These are phyloP conservation scores for Didymella segeticola DNA, from an alignment of 2,329 filamentous ascomycete species.

Conservation along the genomic window DNA sequence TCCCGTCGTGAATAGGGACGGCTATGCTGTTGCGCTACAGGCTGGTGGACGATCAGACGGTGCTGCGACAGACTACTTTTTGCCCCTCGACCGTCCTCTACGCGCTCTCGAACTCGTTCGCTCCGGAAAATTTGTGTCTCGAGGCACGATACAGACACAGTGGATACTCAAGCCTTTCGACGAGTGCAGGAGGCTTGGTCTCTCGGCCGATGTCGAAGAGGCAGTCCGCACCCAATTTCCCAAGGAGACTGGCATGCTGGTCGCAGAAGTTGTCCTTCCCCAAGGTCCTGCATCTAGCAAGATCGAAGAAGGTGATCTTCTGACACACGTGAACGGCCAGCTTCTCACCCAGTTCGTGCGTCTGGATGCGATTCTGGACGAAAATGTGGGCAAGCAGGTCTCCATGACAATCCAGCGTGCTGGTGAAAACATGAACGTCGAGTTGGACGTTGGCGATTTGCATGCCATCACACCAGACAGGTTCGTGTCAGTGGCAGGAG, in stretches of 20 bases:
- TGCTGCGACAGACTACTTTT: slow-evolving; percentile 96
- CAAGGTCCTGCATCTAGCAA: slow-evolving; percentile 86
- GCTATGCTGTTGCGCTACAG: slow-evolving; percentile 88
- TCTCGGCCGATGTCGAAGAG: slow-evolving; percentile 86
- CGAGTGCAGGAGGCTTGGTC: slow-evolving; percentile 87
- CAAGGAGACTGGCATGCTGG: slow-evolving; percentile 94
- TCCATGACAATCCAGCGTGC: slow-evolving; percentile 85
- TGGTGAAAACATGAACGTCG: slow-evolving; percentile 83
- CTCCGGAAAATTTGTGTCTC: slow-evolving; percentile 74
- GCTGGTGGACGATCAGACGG: slow-evolving; percentile 93
- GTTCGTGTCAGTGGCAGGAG: slow-evolving; percentile 92
- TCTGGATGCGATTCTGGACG: slow-evolving; percentile 89
- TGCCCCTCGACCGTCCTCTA: slow-evolving; percentile 88
- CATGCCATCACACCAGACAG: slow-evolving; percentile 95
- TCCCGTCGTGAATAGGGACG: slow-evolving; percentile 95
- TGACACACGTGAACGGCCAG: slow-evolving; percentile 92
- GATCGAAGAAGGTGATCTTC: slow-evolving; percentile 91
- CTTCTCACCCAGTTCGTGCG: slow-evolving; percentile 92
- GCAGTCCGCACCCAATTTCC: slow-evolving; percentile 83
- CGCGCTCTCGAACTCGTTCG: slow-evolving; percentile 88
- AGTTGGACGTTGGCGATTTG: slow-evolving; percentile 84
- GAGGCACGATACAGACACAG: slow-evolving; percentile 97
- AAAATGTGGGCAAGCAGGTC: slow-evolving; percentile 79
- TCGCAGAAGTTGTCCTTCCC: slow-evolving; percentile 92
- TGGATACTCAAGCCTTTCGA: slow-evolving; percentile 98